Conservation (phyloP, 192 early-diverging fungal genomes). For the Coemansia nantahalensis region DNA sequence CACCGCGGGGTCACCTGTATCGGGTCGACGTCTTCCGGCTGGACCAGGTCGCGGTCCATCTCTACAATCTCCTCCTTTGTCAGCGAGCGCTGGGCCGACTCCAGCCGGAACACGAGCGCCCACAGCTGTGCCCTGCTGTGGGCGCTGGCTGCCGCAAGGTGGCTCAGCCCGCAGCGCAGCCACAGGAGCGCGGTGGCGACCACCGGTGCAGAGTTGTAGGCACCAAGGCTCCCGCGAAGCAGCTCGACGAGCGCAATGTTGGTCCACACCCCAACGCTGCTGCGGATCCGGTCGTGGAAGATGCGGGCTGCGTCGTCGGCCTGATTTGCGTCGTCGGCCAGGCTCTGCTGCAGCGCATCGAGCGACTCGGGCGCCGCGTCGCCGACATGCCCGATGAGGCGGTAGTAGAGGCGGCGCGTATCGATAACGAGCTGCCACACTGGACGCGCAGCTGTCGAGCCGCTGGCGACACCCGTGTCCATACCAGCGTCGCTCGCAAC, state of each 20-base stretch:
- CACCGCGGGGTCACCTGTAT: slow-evolving; percentile 3
- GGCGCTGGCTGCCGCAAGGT: not conserved
- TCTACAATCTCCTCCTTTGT: slow-evolving; percentile 7
- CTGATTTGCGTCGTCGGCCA: not conserved
- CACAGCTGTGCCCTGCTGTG: slow-evolving; percentile 33
- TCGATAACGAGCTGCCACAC: slow-evolving; percentile 4
- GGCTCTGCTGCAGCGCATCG: not conserved
- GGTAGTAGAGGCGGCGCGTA: slow-evolving; percentile 24
- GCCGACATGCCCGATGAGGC: slow-evolving; percentile 24
- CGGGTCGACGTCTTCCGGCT: not conserved
- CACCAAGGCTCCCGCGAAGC: not conserved
- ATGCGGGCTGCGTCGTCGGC: not conserved
- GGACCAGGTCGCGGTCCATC: slow-evolving; percentile 12
- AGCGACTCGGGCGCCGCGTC: slow-evolving; percentile 8
- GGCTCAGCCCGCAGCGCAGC: slow-evolving; percentile 18
- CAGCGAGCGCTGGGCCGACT: slow-evolving; percentile 9
- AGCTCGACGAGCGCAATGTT: slow-evolving; percentile 31
- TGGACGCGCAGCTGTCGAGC: too few species aligned
- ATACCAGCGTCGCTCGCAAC: slow-evolving; percentile 8
- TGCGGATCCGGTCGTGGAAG: not conserved
- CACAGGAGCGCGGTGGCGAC: slow-evolving; percentile 14
- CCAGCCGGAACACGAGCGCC: slow-evolving; percentile 18
- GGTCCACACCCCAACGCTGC: slow-evolving; percentile 13
- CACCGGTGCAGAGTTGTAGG: not conserved
- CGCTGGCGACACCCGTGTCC: not conserved